Conservation (phyloP, 2,329 filamentous ascomycete species). For the Aulographum hederae region DNA sequence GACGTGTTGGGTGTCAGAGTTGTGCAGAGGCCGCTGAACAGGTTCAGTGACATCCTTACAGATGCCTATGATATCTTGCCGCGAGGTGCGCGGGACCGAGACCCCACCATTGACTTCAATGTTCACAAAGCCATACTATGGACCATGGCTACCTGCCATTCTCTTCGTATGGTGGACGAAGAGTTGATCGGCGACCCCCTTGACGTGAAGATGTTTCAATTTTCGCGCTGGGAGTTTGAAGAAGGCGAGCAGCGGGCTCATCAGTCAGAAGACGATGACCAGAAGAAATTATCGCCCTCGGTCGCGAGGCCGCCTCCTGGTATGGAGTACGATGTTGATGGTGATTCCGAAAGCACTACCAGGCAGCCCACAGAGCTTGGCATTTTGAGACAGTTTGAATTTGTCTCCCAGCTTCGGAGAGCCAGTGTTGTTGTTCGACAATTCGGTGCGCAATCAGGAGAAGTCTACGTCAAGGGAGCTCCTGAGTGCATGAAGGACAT, state of each 20-base stretch:
- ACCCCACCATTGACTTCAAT: conserved; percentile 40
- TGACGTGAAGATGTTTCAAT: conserved; percentile 97
- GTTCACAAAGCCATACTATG: conserved; percentile 58
- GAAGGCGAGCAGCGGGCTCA: conserved; percentile 52
- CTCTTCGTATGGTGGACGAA: conserved; percentile 66
- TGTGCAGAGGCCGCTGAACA: conserved; percentile 42
- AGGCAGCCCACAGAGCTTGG: conserved; percentile 60
- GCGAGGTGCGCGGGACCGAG: conserved; percentile 19
- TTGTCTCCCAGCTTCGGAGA: conserved; percentile 77
- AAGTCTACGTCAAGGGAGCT: conserved; percentile 89
- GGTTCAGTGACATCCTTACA: conserved; percentile 61
- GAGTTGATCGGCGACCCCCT: conserved; percentile 86
- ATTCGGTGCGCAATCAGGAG: conserved; percentile 67
- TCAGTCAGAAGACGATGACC: conserved; percentile 43
- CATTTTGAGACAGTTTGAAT: conserved; percentile 83
- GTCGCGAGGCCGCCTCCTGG: conserved; percentile 62
- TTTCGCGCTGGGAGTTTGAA: conserved; percentile 81
- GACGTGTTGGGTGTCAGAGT: conserved; percentile 82
- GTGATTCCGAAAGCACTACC: conserved; percentile 26
- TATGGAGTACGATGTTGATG: conserved; percentile 37
- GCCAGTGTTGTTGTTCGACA: conserved; percentile 85
- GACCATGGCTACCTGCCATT: conserved; percentile 96
- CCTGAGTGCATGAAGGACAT: conserved; percentile 95
- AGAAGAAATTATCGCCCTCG: conserved; percentile 61
- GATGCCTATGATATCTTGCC: conserved; percentile 43